Conservation (phyloP, 2,329 filamentous ascomycete genomes). For the Xylaria sp. region DNA sequence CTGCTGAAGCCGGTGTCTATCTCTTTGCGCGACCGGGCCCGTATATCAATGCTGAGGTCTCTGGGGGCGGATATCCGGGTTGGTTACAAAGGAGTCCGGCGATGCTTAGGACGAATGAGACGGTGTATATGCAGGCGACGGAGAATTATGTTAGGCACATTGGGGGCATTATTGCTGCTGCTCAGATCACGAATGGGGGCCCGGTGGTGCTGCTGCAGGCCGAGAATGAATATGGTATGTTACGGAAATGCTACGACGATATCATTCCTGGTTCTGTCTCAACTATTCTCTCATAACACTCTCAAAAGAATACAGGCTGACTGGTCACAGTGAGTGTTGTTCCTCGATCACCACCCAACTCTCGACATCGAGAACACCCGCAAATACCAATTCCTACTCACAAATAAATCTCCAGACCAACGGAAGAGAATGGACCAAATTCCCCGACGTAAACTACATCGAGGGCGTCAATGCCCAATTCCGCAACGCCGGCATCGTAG, state of each 20-base stretch:
- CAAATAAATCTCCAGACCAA: conserved; percentile 4
- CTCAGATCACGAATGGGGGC: conserved; percentile 77
- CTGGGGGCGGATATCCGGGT: conserved; percentile 73
- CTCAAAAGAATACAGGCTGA: not conserved
- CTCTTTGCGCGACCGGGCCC: conserved; percentile 63
- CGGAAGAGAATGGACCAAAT: conserved; percentile 48
- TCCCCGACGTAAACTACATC: conserved; percentile 60
- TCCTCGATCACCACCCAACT: too few relatives aligned
- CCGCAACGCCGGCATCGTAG: conserved; percentile 61
- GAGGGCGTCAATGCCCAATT: conserved; percentile 38
- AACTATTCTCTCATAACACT: not conserved
- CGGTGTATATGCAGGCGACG: conserved; percentile 60
- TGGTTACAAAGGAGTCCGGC: conserved; percentile 69
- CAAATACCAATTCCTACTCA: not conserved
- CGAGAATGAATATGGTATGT: conserved; percentile 66
- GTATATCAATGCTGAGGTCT: conserved; percentile 70
- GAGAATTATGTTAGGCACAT: conserved; percentile 53
- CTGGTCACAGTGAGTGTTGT: not conserved
- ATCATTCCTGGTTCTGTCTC: not conserved
- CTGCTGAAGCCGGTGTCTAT: conserved; percentile 67
- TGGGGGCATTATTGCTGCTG: conserved; percentile 61
- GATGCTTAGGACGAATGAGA: conserved; percentile 56
- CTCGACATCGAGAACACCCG: too few relatives aligned
- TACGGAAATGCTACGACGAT: not conserved
- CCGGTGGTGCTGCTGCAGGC: conserved; percentile 74